Conservation (phyloP, 495 filamentous ascomycete genomes). For the Bombardia bombarda region DNA sequence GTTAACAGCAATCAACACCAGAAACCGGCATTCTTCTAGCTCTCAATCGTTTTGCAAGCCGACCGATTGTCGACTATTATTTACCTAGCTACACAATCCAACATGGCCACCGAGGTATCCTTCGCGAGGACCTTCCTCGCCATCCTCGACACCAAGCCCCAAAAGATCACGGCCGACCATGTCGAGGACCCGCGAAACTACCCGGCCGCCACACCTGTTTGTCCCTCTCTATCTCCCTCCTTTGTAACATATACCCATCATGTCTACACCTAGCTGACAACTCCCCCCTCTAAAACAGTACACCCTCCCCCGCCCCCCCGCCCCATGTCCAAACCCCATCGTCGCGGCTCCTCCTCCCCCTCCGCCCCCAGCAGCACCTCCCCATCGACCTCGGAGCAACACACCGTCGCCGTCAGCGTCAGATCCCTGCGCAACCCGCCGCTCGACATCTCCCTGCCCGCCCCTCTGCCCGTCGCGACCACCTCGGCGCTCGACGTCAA, state of each 20-base stretch:
- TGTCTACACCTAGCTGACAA: background rate
- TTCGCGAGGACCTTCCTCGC: conserved; percentile 82
- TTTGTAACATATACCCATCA: background rate
- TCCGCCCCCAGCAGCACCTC: background rate
- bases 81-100: background rate
- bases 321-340: conserved; percentile 9
- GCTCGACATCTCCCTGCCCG: conserved; percentile 52
- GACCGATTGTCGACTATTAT: background rate
- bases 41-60: too few relatives aligned
- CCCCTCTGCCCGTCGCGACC: conserved; percentile 38
- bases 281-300: conserved; percentile 19
- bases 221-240: conserved; percentile 20
- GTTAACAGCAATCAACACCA: background rate
- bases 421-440: conserved; percentile 69
- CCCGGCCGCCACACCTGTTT: conserved; percentile 60
- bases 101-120: conserved; percentile 53
- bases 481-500: conserved; percentile 71
- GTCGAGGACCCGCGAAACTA: conserved; percentile 73
- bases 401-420: conserved; percentile 50
- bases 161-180: conserved; percentile 76
- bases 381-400: conserved; percentile 32
- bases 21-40: too few relatives aligned
- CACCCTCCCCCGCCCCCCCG: conserved; percentile 39
- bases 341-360: background rate
- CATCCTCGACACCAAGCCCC: conserved; percentile 63